Conservation (phyloP, 352 stramenopile species). For the Plasmopara muralis region DNA sequence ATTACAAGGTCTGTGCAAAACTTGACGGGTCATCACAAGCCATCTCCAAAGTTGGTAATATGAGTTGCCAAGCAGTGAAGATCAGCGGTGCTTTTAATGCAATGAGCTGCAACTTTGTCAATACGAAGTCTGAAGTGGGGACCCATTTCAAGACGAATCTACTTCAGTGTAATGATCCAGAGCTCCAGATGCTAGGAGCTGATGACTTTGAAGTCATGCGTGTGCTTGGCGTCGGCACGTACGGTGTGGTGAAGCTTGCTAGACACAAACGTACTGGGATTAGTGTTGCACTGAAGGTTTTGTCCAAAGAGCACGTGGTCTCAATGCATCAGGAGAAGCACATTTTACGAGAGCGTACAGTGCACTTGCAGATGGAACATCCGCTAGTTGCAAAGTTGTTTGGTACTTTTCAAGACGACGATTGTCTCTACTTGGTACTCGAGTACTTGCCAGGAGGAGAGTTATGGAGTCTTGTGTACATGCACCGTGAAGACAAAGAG, state of each 20-base stretch:
- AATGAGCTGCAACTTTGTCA: conserved; percentile 17
- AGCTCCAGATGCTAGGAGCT: conserved; percentile 35
- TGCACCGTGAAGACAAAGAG: conserved; percentile 21
- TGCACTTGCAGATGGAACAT: conserved; percentile 61
- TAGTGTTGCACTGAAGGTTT: conserved; percentile 67
- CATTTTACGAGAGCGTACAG: conserved; percentile 62
- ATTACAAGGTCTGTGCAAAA: conserved; percentile 1
- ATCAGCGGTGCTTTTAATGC: conserved; percentile 8
- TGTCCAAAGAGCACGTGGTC: conserved; percentile 71
- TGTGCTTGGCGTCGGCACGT: conserved; percentile 69
- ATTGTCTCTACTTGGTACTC: conserved; percentile 76
- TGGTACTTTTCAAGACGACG: conserved; percentile 77
- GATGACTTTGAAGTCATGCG: conserved; percentile 61
- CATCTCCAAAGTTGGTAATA: conserved; percentile 6
- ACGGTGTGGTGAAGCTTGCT: conserved; percentile 75
- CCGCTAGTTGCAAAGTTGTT: conserved; percentile 65
- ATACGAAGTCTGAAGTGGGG: conserved; percentile 10
- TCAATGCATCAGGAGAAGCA: conserved; percentile 71
- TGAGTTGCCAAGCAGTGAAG: conserved; percentile 28
- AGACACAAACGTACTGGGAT: conserved; percentile 48
- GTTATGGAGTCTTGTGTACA: conserved; percentile 72
- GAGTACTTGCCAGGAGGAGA: conserved; percentile 76
- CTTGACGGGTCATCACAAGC: conserved; percentile 16
- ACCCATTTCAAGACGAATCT: conserved; percentile 3
- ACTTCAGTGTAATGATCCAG: conserved; percentile 21